Conservation (phyloP, 2,329 filamentous ascomycete genomes). For the Claviceps sp. region DNA sequence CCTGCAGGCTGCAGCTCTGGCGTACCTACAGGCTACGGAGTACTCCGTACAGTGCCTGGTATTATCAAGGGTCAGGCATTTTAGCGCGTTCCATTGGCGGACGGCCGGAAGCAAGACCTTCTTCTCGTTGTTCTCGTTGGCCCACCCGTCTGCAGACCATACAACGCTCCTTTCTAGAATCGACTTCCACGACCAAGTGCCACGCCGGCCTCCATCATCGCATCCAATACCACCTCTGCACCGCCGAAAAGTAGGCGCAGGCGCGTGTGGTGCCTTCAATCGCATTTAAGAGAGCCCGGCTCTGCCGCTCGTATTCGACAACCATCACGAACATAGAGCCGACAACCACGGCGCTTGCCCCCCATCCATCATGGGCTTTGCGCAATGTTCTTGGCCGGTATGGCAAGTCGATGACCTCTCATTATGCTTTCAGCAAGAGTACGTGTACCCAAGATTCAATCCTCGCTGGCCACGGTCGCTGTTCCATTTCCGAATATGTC, state of each 20-base stretch:
- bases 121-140: not conserved
- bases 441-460: conserved; percentile 21
- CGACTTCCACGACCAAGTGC: not conserved
- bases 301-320: not conserved
- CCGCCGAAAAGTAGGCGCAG: not conserved
- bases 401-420: conserved; percentile 53
- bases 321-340: not conserved
- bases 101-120: not conserved
- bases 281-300: not conserved
- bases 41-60: no score
- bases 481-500: not conserved
- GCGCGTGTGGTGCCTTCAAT: not conserved
- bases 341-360: conserved; percentile 6
- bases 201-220: not conserved
- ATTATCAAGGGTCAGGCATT: no score
- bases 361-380: conserved; percentile 29
- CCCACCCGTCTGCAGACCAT: not conserved
- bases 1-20: no score
- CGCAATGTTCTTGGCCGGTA: conserved; percentile 42
- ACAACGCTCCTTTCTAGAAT: not conserved
- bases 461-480: not conserved
- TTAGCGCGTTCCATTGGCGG: no score
- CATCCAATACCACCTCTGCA: conserved; percentile 1
- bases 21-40: no score
- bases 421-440: conserved; percentile 54